Percentiles rank a stretch among this genome's conserved stretches.
Evolutionary conservation across 2,329 filamentous ascomycete genomes (phyloP).

Genomic region (Raffaelea arxii): DNA sequence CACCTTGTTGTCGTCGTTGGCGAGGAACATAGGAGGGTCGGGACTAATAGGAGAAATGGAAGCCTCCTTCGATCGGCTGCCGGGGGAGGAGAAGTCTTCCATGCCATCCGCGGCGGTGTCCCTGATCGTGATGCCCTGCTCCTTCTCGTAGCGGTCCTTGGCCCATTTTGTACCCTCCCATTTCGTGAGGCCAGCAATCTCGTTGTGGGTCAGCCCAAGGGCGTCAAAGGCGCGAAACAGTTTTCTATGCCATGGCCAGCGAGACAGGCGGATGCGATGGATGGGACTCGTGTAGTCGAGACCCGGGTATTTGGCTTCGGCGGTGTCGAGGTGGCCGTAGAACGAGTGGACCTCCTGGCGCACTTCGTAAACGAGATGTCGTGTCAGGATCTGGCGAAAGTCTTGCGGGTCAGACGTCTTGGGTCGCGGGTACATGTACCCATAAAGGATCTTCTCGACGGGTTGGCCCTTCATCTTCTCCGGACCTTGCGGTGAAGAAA

Average conservation of each 20-base stretch:
- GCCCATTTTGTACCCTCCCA: slow-evolving; percentile 83
- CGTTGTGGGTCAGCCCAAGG: slow-evolving; percentile 56
- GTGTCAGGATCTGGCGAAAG: slow-evolving; percentile 60
- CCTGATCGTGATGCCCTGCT: slow-evolving; percentile 58
- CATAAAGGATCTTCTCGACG: slow-evolving; percentile 64
- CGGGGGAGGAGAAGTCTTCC: slow-evolving; percentile 46
- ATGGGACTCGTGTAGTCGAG: slow-evolving; percentile 67
- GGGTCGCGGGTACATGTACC: slow-evolving; percentile 61
- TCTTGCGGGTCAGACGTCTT: slow-evolving; percentile 58
- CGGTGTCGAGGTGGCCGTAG: slow-evolving; percentile 69
- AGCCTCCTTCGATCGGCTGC: too few relatives aligned
- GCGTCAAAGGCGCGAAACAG: slow-evolving; percentile 68
- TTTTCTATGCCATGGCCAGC: slow-evolving; percentile 66
- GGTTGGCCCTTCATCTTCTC: slow-evolving; percentile 59
- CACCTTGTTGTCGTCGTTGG: too few relatives aligned
- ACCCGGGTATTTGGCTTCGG: slow-evolving; percentile 73
- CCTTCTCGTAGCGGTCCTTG: slow-evolving; percentile 67
- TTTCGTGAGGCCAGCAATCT: slow-evolving; percentile 64
- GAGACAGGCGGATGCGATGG: slow-evolving; percentile 67
- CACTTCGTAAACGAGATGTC: slow-evolving; percentile 65
- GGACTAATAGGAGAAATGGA: too few relatives aligned
- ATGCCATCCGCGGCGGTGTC: slow-evolving; percentile 67
- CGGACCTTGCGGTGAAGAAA: not conserved
- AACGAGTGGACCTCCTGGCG: slow-evolving; percentile 69
- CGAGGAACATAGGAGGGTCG: too few relatives aligned